These are phyloP conservation scores for Alnus rubra DNA, from an alignment of 306 rosid genomes.

Conservation along the genomic window DNA sequence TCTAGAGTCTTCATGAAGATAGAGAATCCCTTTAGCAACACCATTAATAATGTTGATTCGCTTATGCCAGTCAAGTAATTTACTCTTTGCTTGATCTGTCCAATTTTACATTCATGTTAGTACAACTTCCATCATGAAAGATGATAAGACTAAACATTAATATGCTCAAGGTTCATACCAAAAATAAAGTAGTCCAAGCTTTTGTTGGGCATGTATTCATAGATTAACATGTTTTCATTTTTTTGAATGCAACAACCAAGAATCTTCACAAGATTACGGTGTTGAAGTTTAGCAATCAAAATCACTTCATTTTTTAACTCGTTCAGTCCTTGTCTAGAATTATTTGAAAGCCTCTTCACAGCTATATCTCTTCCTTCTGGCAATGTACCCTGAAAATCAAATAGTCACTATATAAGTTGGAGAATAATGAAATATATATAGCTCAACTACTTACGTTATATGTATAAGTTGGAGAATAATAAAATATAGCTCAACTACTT, in stretches of 20 bases:
- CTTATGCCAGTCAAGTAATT: slow-evolving; percentile 23
- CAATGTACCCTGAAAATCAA: slow-evolving; percentile 44
- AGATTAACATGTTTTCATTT: slow-evolving; percentile 37
- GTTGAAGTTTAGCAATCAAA: slow-evolving; percentile 44
- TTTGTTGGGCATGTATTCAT: slow-evolving; percentile 44
- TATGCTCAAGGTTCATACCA: slow-evolving; percentile 23
- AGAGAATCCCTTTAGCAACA: slow-evolving; percentile 30
- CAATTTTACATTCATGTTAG: neutral
- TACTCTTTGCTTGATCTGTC: neutral
- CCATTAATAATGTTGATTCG: slow-evolving; percentile 28
- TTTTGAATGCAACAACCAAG: slow-evolving; percentile 43
- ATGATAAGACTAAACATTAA: neutral
- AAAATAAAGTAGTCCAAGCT: slow-evolving; percentile 47
- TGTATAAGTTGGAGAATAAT: no score
- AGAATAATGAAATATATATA: neutral
- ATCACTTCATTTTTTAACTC: slow-evolving; percentile 28
- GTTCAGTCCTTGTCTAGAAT: slow-evolving; percentile 54
- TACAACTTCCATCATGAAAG: neutral
- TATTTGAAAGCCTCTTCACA: slow-evolving; percentile 57
- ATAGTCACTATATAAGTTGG: neutral
- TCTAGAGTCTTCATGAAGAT: slow-evolving; percentile 38
- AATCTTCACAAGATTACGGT: slow-evolving; percentile 48
- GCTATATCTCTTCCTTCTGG: slow-evolving; percentile 52
- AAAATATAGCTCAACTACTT: no score
- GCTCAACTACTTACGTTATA: neutral